phyloP scores from a whole-genome alignment of 352 stramenopile species.

The Saprolegnia parasitica region DNA sequence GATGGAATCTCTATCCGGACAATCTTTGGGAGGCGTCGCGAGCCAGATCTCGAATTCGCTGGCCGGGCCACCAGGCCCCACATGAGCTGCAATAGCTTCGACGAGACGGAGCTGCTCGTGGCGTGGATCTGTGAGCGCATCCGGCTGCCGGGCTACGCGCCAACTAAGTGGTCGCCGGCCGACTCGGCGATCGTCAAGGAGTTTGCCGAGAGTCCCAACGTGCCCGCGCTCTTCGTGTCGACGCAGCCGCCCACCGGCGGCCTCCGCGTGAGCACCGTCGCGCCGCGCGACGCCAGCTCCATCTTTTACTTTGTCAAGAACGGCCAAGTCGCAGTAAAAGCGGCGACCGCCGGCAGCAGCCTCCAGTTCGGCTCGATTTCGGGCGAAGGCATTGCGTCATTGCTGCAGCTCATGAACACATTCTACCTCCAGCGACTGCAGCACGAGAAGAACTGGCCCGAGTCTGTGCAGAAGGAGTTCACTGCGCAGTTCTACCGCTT shows the following conservation, averaged over 20 bases:
- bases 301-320: slow-evolving; percentile 90
- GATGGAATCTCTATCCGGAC: too few relatives aligned
- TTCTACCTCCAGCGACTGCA: slow-evolving; percentile 79
- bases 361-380: slow-evolving; percentile 77
- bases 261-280: slow-evolving; percentile 29
- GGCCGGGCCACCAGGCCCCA: too few relatives aligned
- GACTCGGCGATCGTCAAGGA: slow-evolving; percentile 80
- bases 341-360: slow-evolving; percentile 47
- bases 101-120: slow-evolving; percentile 77
- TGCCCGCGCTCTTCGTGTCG: slow-evolving; percentile 68
- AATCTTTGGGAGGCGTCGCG: too few relatives aligned
- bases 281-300: slow-evolving; percentile 41
- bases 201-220: slow-evolving; percentile 63
- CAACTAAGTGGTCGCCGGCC: slow-evolving; percentile 65
- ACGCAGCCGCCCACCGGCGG: slow-evolving; percentile 31
- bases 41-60: too few relatives aligned
- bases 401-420: slow-evolving; percentile 81
- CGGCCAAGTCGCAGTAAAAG: slow-evolving; percentile 58
- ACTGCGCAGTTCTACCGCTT: slow-evolving; percentile 92
- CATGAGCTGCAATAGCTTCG: slow-evolving; percentile 41
- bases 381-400: slow-evolving; percentile 68
- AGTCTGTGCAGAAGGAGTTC: slow-evolving; percentile 93
- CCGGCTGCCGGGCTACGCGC: slow-evolving; percentile 58
- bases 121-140: slow-evolving; percentile 84
- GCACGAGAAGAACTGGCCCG: slow-evolving; percentile 81